phyloP scores from a whole-genome alignment of 2,329 filamentous ascomycete species.

The Fusarium piperis region DNA sequence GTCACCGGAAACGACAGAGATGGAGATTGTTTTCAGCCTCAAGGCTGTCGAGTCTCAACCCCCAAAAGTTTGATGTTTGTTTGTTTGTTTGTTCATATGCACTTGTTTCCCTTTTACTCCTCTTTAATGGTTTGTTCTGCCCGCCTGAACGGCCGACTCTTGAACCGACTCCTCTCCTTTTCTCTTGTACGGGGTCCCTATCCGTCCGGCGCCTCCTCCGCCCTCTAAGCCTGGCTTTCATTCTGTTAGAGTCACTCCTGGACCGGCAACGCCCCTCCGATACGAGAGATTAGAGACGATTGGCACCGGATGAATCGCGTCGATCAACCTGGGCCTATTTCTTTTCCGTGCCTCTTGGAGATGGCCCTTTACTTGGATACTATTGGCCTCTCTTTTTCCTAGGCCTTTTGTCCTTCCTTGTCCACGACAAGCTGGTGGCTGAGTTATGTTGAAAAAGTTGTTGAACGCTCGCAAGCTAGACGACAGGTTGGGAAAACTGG shows the following conservation, averaged over 20 bases:
- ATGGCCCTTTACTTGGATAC: slow-evolving; percentile 3
- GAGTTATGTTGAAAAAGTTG: slow-evolving; percentile 10
- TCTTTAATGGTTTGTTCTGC: not conserved
- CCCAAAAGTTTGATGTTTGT: slow-evolving; percentile 16
- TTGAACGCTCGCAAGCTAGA: slow-evolving; percentile 15
- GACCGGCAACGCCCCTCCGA: not conserved
- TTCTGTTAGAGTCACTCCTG: not conserved
- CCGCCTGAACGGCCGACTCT: not conserved
- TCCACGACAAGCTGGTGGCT: slow-evolving; percentile 5
- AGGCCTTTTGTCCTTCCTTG: not conserved
- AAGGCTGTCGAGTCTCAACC: slow-evolving; percentile 1
- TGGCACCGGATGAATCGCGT: not conserved
- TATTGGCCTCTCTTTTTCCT: not conserved
- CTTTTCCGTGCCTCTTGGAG: not conserved
- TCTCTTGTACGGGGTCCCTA: not conserved
- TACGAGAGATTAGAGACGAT: not conserved
- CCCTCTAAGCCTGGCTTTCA: not conserved
- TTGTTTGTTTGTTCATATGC: not conserved
- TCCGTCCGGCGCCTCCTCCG: not conserved
- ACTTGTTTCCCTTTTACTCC: not conserved
- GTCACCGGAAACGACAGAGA: slow-evolving; percentile 23
- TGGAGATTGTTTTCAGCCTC: slow-evolving; percentile 18
- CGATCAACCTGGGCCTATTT: not conserved
- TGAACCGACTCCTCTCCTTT: not conserved
- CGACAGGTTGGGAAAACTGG: slow-evolving; percentile 29